Evolutionary conservation across 108 stramenopile genomes (phyloP).

Genomic region (Seminavis robusta): DNA sequence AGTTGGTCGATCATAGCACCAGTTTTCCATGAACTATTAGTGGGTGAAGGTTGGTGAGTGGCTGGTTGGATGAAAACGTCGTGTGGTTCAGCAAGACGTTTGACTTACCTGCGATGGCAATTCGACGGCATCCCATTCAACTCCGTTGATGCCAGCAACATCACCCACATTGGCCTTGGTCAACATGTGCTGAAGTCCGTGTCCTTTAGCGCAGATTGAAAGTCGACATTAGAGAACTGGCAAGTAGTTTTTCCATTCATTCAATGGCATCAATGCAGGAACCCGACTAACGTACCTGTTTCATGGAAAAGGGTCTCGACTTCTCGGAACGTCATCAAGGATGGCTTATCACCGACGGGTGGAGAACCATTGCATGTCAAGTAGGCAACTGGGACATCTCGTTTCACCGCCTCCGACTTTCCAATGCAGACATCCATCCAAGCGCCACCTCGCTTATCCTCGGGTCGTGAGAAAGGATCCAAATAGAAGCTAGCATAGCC

Average conservation of each 20-base stretch:
- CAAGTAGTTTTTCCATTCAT: background rate
- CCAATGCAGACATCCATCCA: conserved; percentile 96
- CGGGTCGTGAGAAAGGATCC: conserved; percentile 96
- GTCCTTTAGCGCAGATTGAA: conserved; percentile 35
- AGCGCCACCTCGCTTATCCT: conserved; percentile 95
- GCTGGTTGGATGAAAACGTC: conserved; percentile 88
- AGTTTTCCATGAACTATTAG: conserved; percentile 99
- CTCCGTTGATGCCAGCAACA: conserved; percentile 95
- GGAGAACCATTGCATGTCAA: conserved; percentile 98
- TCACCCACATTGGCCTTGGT: conserved; percentile 92
- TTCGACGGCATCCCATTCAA: conserved; percentile 99
- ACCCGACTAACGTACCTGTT: conserved; percentile 42
- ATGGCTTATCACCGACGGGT: conserved; percentile 91
- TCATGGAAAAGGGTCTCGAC: conserved; percentile 99
- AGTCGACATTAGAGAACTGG: background rate
- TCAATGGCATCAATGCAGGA: background rate
- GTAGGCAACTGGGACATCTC: conserved; percentile 94
- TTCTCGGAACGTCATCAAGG: conserved; percentile 98
- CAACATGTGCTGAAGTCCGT: conserved; percentile 96
- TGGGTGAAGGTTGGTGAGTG: too few species aligned
- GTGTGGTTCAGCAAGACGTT: conserved; percentile 72
- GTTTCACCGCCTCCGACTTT: conserved; percentile 72
- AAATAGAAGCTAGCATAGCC: conserved; percentile 96
- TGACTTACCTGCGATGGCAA: conserved; percentile 55
- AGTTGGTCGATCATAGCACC: conserved; percentile 94